Evolutionary conservation across 2,329 filamentous ascomycete genomes (phyloP), one percentile per base, ranked within the genome.

Genomic region (Nemania diffusa): DNA sequence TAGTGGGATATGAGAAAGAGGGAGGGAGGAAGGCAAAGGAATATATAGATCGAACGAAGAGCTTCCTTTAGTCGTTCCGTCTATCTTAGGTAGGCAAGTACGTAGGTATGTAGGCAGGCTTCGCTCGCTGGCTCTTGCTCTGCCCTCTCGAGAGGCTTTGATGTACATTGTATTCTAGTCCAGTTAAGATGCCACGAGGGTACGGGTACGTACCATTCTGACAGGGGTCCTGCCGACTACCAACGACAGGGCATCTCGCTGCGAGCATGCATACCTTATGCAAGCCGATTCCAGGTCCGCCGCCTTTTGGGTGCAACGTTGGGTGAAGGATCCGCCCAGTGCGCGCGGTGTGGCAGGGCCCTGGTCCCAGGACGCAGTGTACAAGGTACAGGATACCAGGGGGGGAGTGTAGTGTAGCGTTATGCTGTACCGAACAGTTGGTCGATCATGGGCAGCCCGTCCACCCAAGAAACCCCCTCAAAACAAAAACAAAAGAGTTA

Each of bases 291-390:
- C 26, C 26, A 51, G 63, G 66, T 66, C 66, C 66, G 48, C 73
- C 73, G 73, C 73, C 70, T 68, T 74, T 74, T 72, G 69, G 27
- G 50, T 73, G 73, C 66, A 75, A 76, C 70, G 68, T 72, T 69
- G 68, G 68, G 50, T 53, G 58, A 64, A 62, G 61, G 51, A 56
- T 57, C 63, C 69, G 69, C 60, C 71, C 72, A 73, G 70, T 72
- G n/a, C n/a, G 70, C 70, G 65, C 71, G 62, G 53, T 59, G 32
- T 42, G 58, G 56, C 62, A 63, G 50, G 42, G 68, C 27, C 59
- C n/a, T 26, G 32, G 55, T 56, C 52, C 61, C 57, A 46, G 57
- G 46, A 32, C 24, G 15, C 42, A 15, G n/a, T 34, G 13, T n/a
- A 48, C 59, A 53, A 53, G 34, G 58, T 27, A 65, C 48, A n/a